Evolutionary conservation across 768 basidiomycete genomes (phyloP).

Genomic region (Lentinula detonsa): DNA sequence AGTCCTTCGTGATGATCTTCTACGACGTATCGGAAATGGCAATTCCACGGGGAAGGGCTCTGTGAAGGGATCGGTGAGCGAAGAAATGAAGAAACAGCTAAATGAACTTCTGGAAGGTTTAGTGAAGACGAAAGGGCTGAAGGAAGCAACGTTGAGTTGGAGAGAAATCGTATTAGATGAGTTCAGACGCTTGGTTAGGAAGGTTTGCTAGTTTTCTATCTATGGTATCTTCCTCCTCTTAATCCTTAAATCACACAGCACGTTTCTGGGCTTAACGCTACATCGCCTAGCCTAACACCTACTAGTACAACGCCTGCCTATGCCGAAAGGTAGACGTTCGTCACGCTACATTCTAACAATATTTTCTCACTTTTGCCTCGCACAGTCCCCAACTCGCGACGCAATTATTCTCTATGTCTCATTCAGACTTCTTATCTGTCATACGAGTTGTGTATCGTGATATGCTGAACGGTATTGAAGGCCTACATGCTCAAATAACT

Average conservation of each 20-base stretch:
- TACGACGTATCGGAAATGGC: conserved; percentile 38
- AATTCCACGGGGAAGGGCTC: conserved; percentile 10
- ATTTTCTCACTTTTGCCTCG: neutral
- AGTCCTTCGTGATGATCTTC: conserved; percentile 61
- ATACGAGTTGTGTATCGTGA: conserved; percentile 54
- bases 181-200: conserved; percentile 49
- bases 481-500: conserved; percentile 54
- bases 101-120: conserved; percentile 76
- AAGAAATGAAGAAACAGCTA: conserved; percentile 55
- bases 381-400: conserved; percentile 30
- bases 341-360: neutral
- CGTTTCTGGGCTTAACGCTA: conserved; percentile 56
- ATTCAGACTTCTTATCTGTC: conserved; percentile 60
- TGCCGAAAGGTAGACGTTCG: conserved; percentile 1
- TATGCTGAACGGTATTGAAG: conserved; percentile 61
- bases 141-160: conserved; percentile 66
- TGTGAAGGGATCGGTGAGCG: conserved; percentile 23
- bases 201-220: conserved; percentile 35
- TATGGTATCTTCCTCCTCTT: neutral
- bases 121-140: conserved; percentile 62
- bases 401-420: conserved; percentile 60
- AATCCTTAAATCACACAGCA: conserved; percentile 30
- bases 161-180: conserved; percentile 60
- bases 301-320: conserved; percentile 5
- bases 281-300: conserved; percentile 28